phyloP scores from a whole-genome alignment of 306 rosid genomes.

The Luffa acutangula region DNA sequence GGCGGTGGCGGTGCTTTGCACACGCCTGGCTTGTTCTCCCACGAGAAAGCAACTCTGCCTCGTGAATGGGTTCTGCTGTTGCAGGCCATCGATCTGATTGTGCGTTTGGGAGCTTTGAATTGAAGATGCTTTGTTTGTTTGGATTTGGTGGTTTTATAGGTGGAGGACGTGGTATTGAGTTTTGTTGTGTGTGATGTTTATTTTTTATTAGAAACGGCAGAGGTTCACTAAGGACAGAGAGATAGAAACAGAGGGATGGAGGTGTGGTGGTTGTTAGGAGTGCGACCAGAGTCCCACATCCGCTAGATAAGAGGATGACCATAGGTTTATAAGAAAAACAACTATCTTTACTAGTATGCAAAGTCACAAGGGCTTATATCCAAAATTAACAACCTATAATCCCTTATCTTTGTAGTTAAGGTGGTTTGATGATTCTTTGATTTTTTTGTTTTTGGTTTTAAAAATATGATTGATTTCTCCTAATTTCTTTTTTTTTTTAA shows the following conservation, averaged over 20 bases:
- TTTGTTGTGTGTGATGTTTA: neutral
- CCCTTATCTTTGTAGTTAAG: too few species aligned
- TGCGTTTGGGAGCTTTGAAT: neutral
- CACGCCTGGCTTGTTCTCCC: slow-evolving; percentile 70
- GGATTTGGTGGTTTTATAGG: neutral
- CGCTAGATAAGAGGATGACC: too few species aligned
- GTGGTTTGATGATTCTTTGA: too few species aligned
- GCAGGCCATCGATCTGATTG: slow-evolving; percentile 18
- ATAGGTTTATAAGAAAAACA: too few species aligned
- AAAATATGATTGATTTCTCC: too few species aligned
- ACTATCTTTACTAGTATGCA: too few species aligned
- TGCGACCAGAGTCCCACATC: too few species aligned
- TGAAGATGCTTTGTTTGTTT: neutral
- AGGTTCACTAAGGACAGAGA: neutral
- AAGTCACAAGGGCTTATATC: too few species aligned
- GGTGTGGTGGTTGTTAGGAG: neutral
- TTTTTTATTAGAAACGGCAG: neutral
- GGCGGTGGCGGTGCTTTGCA: slow-evolving; percentile 18
- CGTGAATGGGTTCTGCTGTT: neutral
- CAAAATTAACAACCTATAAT: too few species aligned
- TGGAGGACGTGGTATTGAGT: neutral
- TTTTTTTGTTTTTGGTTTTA: too few species aligned
- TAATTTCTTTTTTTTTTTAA: too few species aligned
- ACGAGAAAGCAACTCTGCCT: slow-evolving; percentile 51
- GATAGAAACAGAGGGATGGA: neutral